Evolutionary conservation across 148 eudicot species (phyloP), one percentile per base, ranked within the genome.

Genomic region (Dysphania ambrosioides): DNA sequence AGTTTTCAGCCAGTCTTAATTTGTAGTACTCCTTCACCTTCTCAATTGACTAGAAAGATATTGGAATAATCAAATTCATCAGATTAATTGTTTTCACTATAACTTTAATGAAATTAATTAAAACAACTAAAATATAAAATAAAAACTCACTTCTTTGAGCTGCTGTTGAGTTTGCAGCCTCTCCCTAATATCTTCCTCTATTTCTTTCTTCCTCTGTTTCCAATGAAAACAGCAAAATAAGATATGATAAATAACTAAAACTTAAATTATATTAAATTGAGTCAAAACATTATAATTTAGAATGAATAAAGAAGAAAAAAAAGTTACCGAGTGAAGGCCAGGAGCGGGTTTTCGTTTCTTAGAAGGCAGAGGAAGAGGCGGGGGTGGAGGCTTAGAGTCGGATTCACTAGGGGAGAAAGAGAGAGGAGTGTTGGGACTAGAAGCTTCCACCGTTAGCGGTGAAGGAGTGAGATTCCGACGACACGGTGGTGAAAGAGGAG

Each of bases 371-470:
- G 13, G 5, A 47, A 11, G 13, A 42, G 19, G 31, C 29, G 49
- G 26, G 10, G 60, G 24, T 26, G 42, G 19, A 2, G 75, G 18
- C 42, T 31, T 76, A 32, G 8, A 35, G 12, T 59, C 35, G 9
- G 66, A 58, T 1, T 61, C 69, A 21, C 77, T 58, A 10, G 34
- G 60, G 12, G 56, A 42, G 51, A 69, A 70, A 23, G 61, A 59
- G 10, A 77, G 63, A 1, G 79, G 75, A 21, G 70, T 61, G 6
- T 57, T 32, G 4, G 79, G 75, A 44, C 79, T 77, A 44, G 30
- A 35, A 6, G 74, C 69, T 77, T 61, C 68, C 9, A 9, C 18
- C 35, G 26, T 59, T 10, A 10, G 7, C 36, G 65, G 63, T 27
- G 63, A 8, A 2, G 65, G 57, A 6, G 35, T 3, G 35, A 1